Base-by-base conservation (phyloP, 1,284 basidiomycete species). In the Golubevia sp. region DNA sequence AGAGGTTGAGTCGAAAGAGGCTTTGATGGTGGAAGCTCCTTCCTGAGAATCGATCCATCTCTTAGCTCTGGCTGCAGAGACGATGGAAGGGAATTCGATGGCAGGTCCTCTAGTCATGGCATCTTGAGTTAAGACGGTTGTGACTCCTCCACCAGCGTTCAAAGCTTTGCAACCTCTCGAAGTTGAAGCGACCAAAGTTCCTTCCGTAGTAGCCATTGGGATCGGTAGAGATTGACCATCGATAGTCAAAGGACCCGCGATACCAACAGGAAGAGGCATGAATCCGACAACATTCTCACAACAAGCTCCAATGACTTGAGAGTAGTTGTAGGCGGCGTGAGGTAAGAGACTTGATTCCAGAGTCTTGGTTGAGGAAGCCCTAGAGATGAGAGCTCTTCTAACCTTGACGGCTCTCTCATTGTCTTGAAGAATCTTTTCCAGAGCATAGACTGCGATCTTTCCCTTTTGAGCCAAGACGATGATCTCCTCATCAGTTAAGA, bases 201-300 rank as follows among this genome's bases (percentile, higher is more conserved):
- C 97, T 85, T 99, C 97, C 15, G 97, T 96, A 0, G 97, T 99
- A 38, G 97, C 96, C 97, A 99, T 99, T 18, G 97, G 97, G 71
- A 99, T 94, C 57, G 91, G 96, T 76, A 90, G 90, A 55, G 91
- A 85, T 67, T 89, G 87, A 49, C 92, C 94, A 74, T 99, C 97
- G 80, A 99, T 89, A 61, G 89, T 92, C 56, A 99, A 89, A 1
- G 97, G 97, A 4, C 97, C 97, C 3, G 97, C 97, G 67, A 99
- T 92, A 78, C 97, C 97, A 60, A 99, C 89, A 0, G 97, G 97
- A 44, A 99, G 85, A 23, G 97, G 97, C 85, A 98, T 95, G 84
- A 92, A 99, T 23, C 97, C 97, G 55, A 99, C 90, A 56, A 99
- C 97, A 84, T 99, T 99, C 86, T 99, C 97, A 85, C 97, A 99